Conservation (phyloP, 2,329 filamentous ascomycete genomes). For the Aspergillus neotritici region DNA sequence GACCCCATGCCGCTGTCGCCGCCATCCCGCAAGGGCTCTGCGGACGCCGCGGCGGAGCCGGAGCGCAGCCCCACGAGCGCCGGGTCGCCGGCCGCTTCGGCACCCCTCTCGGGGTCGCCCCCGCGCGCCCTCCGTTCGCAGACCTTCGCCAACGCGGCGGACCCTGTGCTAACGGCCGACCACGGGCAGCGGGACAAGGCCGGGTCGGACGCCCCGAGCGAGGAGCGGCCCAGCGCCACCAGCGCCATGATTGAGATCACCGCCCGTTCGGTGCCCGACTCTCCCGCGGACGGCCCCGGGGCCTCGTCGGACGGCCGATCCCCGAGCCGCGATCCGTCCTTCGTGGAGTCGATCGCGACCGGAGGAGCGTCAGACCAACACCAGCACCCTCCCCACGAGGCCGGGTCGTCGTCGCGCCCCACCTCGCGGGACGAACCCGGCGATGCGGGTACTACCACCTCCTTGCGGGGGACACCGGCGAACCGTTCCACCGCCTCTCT, state of each 20-base stretch:
- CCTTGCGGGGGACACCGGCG: constrained; percentile 15
- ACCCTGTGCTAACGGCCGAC: constrained; percentile 63
- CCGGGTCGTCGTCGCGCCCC: constrained; percentile 19
- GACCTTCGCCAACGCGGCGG: constrained; percentile 58
- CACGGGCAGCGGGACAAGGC: constrained; percentile 61
- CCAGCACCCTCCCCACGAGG: too few species aligned
- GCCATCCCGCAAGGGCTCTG: constrained; percentile 26
- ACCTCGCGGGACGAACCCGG: constrained; percentile 24
- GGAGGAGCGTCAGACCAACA: constrained; percentile 15
- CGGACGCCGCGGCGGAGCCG: constrained; percentile 19
- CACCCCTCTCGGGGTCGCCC: constrained; percentile 37
- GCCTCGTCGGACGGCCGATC: constrained; percentile 39
- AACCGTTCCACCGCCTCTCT: constrained; percentile 23
- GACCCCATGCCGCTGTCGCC: constrained; percentile 19
- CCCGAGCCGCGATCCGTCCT: constrained; percentile 46
- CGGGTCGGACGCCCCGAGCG: constrained; percentile 50
- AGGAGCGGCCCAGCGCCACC: constrained; percentile 55
- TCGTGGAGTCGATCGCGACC: constrained; percentile 41
- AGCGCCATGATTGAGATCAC: constrained; percentile 64
- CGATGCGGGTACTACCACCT: constrained; percentile 15
- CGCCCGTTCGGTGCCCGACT: constrained; percentile 54
- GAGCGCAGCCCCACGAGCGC: constrained; percentile 17
- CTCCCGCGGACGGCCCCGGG: constrained; percentile 46
- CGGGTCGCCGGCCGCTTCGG: constrained; percentile 23
- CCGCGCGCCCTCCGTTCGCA: constrained; percentile 56